Percentiles rank a stretch among this genome's conserved stretches.
These are phyloP conservation scores for Lanmaoa pseudosensibilis DNA, from an alignment of 768 basidiomycete genomes.

Conservation along the genomic window DNA sequence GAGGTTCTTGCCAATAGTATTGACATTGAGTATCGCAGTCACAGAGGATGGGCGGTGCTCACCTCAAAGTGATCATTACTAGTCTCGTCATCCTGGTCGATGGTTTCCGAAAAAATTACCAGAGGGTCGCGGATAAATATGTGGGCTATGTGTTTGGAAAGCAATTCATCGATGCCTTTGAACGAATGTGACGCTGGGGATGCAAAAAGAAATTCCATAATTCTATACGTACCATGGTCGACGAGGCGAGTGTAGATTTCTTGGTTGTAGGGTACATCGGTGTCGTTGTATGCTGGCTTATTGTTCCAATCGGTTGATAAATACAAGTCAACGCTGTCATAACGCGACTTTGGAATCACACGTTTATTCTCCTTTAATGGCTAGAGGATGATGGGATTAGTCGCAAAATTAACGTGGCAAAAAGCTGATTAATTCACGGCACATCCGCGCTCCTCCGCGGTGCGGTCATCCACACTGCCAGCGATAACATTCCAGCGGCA, in stretches of 20 bases:
- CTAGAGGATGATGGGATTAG: slow-evolving; percentile 40
- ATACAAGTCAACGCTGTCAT: slow-evolving; percentile 94
- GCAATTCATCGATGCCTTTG: slow-evolving; percentile 78
- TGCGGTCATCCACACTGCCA: slow-evolving; percentile 97
- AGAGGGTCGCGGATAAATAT: slow-evolving; percentile 97
- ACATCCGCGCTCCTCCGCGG: slow-evolving; percentile 88
- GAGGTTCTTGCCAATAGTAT: slow-evolving; percentile 63
- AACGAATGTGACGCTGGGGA: not conserved
- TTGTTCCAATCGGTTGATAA: slow-evolving; percentile 86
- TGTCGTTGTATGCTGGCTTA: slow-evolving; percentile 94
- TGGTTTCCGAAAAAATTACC: slow-evolving; percentile 91
- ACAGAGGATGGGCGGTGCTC: not conserved
- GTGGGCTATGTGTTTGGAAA: slow-evolving; percentile 92
- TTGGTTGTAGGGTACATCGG: slow-evolving; percentile 73
- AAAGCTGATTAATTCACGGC: slow-evolving; percentile 48
- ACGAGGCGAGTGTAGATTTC: slow-evolving; percentile 70
- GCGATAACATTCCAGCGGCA: slow-evolving; percentile 99
- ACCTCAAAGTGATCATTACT: slow-evolving; percentile 98
- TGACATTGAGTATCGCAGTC: not conserved
- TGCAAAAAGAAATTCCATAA: not conserved
- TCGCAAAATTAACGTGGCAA: slow-evolving; percentile 1
- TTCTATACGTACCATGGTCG: slow-evolving; percentile 58
- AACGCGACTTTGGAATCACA: slow-evolving; percentile 92
- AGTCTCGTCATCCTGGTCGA: slow-evolving; percentile 83
- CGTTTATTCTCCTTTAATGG: slow-evolving; percentile 74